Evolutionary conservation across 73 alveolate species (phyloP).

Genomic region (Symbiodinium natans): DNA sequence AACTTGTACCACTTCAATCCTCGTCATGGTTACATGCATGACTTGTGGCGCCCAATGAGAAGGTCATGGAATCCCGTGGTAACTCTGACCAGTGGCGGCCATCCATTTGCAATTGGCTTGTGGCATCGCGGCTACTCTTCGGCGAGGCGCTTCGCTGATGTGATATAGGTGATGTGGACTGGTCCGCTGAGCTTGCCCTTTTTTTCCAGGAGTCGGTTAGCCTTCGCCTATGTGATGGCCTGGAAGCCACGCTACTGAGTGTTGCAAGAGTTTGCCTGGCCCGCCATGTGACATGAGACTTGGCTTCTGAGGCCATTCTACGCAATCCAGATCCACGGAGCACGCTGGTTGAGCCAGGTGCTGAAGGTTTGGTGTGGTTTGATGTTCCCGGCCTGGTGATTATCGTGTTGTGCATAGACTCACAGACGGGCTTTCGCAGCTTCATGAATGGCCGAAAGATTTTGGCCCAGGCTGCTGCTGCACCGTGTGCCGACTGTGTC

Average conservation of each 20-base stretch:
- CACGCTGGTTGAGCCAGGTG: constrained; percentile 11
- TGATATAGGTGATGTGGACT: not conserved
- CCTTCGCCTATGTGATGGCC: constrained; percentile 56
- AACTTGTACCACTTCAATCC: too few species aligned
- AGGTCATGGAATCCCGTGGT: constrained; percentile 93
- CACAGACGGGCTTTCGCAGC: too few species aligned
- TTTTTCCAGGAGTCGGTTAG: constrained; percentile 61
- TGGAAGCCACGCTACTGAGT: constrained; percentile 21
- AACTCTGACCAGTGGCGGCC: constrained; percentile 72
- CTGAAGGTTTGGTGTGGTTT: not conserved
- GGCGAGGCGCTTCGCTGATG: constrained; percentile 35
- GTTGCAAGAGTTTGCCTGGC: not conserved
- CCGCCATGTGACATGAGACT: not conserved
- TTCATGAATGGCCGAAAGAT: not conserved
- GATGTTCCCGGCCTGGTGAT: not conserved
- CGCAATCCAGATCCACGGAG: constrained; percentile 63
- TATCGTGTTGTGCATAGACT: too few species aligned
- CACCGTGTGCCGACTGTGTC: constrained; percentile 79
- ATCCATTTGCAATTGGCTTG: constrained; percentile 85
- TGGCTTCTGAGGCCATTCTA: constrained; percentile 32
- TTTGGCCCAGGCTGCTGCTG: constrained; percentile 45
- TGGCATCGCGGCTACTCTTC: constrained; percentile 73
- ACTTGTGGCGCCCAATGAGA: too few species aligned
- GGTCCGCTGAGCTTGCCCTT: not conserved
- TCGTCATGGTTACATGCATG: too few species aligned